phyloP scores from a whole-genome alignment of 129 eudicot species.

The Ambrosia trifida region DNA sequence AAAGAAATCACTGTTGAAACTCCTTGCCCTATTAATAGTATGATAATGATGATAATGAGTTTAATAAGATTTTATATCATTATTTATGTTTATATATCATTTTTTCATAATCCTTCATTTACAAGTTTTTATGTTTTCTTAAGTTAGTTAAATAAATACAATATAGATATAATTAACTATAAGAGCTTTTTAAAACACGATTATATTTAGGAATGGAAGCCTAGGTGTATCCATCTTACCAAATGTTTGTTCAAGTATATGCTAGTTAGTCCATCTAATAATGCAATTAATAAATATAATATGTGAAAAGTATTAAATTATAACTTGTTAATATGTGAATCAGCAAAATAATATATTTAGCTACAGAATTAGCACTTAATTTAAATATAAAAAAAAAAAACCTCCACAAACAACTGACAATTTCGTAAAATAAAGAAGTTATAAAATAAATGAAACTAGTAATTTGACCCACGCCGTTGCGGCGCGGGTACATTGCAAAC shows the following conservation, averaged over 20 bases:
- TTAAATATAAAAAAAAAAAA: too few species aligned
- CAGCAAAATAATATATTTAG: neutral
- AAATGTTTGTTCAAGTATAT: constrained; percentile 31
- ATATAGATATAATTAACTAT: neutral
- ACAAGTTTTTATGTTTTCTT: neutral
- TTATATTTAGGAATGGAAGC: constrained; percentile 17
- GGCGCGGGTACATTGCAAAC: too few species aligned
- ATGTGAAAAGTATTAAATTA: neutral
- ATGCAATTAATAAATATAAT: neutral
- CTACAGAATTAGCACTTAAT: neutral
- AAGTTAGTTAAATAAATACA: too few species aligned
- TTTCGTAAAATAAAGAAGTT: too few species aligned
- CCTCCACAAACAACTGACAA: neutral
- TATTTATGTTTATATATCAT: too few species aligned
- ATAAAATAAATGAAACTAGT: too few species aligned
- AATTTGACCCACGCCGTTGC: too few species aligned
- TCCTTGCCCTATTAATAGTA: too few species aligned
- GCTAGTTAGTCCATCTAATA: constrained; percentile 31
- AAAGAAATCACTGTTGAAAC: too few species aligned
- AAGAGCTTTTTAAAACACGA: neutral
- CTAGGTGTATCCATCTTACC: constrained; percentile 27
- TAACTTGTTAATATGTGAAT: neutral
- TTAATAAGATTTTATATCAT: too few species aligned
- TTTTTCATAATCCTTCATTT: too few species aligned
- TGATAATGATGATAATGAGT: too few species aligned